These are phyloP conservation scores for Alternaria alternata DNA, from an alignment of 2,329 filamentous ascomycete species.

Conservation along the genomic window DNA sequence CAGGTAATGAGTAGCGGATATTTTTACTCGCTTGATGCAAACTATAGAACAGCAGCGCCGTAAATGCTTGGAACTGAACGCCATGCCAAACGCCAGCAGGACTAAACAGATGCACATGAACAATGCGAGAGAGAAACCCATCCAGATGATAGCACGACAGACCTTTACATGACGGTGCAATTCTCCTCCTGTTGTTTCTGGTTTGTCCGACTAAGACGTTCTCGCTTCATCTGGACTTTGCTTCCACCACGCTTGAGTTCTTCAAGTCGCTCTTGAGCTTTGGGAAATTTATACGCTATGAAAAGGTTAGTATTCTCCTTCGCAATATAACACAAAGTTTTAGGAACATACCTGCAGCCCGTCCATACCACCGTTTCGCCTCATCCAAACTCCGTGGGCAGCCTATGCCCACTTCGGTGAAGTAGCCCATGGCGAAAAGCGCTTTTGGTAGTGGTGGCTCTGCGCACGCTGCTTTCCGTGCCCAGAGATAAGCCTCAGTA, in stretches of 20 bases:
- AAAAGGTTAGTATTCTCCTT: slow-evolving; percentile 20
- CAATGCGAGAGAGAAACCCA: neutral
- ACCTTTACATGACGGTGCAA: slow-evolving; percentile 77
- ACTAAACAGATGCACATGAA: neutral
- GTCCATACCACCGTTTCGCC: slow-evolving; percentile 97
- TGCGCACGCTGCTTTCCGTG: slow-evolving; percentile 86
- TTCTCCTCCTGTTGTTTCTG: slow-evolving; percentile 88
- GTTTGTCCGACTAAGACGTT: slow-evolving; percentile 81
- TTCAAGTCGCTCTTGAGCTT: slow-evolving; percentile 90
- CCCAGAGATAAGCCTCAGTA: slow-evolving; percentile 97
- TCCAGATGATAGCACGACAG: neutral
- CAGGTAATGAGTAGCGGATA: neutral
- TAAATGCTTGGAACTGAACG: neutral
- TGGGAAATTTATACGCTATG: slow-evolving; percentile 89
- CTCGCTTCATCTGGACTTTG: slow-evolving; percentile 75
- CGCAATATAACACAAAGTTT: neutral
- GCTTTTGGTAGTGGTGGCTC: slow-evolving; percentile 82
- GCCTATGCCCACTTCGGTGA: slow-evolving; percentile 94
- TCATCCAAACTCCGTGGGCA: slow-evolving; percentile 87
- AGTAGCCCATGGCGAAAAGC: slow-evolving; percentile 98
- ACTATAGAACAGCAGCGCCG: neutral
- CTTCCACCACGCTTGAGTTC: slow-evolving; percentile 85
- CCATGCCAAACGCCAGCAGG: neutral
- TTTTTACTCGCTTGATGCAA: neutral
- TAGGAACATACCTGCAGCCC: slow-evolving; percentile 83